A percentile compares a stretch with the other conserved stretches of the same genome.
Conservation (phyloP, 345 rosid species). For the Excoecaria agallocha region DNA sequence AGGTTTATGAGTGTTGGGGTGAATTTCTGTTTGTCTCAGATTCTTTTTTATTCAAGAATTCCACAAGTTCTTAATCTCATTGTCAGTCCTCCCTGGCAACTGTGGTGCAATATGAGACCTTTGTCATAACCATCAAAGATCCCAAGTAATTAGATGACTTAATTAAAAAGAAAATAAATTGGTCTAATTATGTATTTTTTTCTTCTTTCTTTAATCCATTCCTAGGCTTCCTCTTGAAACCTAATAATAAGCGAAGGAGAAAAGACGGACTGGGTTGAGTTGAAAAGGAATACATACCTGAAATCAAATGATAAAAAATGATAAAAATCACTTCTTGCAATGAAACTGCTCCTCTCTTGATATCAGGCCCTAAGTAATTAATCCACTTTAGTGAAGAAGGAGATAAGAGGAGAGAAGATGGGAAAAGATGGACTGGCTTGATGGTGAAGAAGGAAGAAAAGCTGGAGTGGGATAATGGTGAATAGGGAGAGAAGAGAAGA, state of each 20-base stretch:
- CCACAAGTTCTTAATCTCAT: conserved; percentile 34
- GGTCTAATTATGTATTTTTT: background rate
- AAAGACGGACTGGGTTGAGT: too few species aligned
- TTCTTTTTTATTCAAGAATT: conserved; percentile 32
- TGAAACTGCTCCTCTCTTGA: conserved; percentile 84
- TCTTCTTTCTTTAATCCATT: too few species aligned
- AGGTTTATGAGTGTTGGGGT: conserved; percentile 30
- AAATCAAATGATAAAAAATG: conserved; percentile 63
- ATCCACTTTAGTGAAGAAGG: conserved; percentile 54
- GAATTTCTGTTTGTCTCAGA: conserved; percentile 29
- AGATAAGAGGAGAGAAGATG: too few species aligned
- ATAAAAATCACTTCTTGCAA: conserved; percentile 72
- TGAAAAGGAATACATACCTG: conserved; percentile 28
- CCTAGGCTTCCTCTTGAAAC: too few species aligned
- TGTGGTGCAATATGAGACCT: conserved; percentile 36
- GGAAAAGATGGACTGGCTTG: too few species aligned
- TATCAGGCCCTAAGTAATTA: conserved; percentile 80
- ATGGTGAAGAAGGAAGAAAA: too few species aligned
- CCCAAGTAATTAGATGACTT: too few species aligned
- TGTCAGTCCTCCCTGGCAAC: conserved; percentile 32
- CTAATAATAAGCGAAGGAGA: too few species aligned
- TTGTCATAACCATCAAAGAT: conserved; percentile 10
- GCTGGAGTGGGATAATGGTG: too few species aligned
- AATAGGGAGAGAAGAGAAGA: too few species aligned
- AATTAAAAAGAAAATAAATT: too few species aligned